A percentile compares a stretch with the other conserved stretches of the same genome.
Conservation (phyloP, 2,329 filamentous ascomycete genomes). For the Aspergillus spinulosporus region DNA sequence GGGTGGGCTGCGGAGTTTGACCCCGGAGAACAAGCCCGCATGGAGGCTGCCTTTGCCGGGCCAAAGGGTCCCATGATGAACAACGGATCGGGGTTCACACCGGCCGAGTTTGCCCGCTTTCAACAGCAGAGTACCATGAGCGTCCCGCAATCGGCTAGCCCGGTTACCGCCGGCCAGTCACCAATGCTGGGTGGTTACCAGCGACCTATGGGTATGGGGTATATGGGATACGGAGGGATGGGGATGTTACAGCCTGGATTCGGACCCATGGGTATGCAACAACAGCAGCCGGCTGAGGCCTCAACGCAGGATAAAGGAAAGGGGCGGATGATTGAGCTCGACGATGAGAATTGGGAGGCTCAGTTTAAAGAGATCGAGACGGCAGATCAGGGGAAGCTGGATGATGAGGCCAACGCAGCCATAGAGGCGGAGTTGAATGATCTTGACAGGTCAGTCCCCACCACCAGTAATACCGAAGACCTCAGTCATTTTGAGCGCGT, state of each 20-base stretch:
- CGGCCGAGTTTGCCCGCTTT: constrained; percentile 86
- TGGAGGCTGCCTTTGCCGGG: constrained; percentile 71
- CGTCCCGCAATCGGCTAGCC: constrained; percentile 62
- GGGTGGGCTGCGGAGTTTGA: constrained; percentile 67
- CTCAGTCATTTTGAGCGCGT: constrained; percentile 88
- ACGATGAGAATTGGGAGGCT: constrained; percentile 93
- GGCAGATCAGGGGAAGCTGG: constrained; percentile 54
- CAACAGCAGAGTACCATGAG: constrained; percentile 68
- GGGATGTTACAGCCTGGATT: constrained; percentile 54
- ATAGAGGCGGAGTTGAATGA: constrained; percentile 86
- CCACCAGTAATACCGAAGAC: constrained; percentile 65
- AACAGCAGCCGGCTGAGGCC: constrained; percentile 34
- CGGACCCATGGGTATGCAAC: constrained; percentile 51
- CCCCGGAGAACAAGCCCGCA: constrained; percentile 62
- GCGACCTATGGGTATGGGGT: constrained; percentile 49
- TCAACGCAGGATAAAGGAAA: constrained; percentile 76
- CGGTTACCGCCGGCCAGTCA: constrained; percentile 51
- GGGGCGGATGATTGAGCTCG: constrained; percentile 78
- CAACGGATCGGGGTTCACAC: constrained; percentile 64
- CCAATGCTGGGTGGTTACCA: constrained; percentile 61
- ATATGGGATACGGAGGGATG: constrained; percentile 49
- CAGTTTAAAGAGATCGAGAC: constrained; percentile 87
- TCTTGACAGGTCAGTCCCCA: constrained; percentile 75
- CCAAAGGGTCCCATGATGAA: constrained; percentile 43
- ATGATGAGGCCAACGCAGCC: constrained; percentile 67